Evolutionary conservation across 441 rosid species (phyloP).

Genomic region (Eruca vesicaria): DNA sequence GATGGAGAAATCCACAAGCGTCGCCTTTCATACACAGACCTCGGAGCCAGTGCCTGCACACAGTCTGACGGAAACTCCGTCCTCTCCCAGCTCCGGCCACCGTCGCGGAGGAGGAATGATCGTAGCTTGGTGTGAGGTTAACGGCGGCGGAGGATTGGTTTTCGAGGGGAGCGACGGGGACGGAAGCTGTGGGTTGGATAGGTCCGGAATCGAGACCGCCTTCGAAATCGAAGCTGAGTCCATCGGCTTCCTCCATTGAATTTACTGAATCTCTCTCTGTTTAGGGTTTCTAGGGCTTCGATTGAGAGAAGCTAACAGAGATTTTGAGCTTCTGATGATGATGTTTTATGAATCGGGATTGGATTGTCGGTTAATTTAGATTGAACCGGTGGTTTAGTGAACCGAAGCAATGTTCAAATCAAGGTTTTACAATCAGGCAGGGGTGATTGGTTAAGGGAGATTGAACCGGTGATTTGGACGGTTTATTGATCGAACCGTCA

Average conservation of each 20-base stretch:
- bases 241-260: conserved; percentile 88
- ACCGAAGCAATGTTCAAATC: background rate
- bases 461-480: background rate
- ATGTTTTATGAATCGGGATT: background rate
- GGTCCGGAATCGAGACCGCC: conserved; percentile 83
- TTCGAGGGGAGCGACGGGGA: conserved; percentile 51
- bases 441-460: background rate
- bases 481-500: background rate
- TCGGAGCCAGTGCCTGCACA: conserved; percentile 98
- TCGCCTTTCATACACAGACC: conserved; percentile 99
- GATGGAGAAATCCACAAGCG: conserved; percentile 96
- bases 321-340: background rate
- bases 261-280: background rate
- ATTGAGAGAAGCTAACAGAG: background rate
- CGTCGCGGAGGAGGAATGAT: conserved; percentile 17
- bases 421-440: background rate
- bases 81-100: conserved; percentile 50
- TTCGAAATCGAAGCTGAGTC: conserved; percentile 96
- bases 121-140: conserved; percentile 27
- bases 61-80: conserved; percentile 95
- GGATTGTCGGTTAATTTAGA: background rate
- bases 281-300: background rate
- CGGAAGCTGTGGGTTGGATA: conserved; percentile 43
- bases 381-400: background rate
- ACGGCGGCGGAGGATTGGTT: conserved; percentile 26